Percentiles rank a stretch among this genome's conserved stretches.
phyloP scores from a whole-genome alignment of 2,329 filamentous ascomycete genomes.

The Pseudogymnoascus sp. region DNA sequence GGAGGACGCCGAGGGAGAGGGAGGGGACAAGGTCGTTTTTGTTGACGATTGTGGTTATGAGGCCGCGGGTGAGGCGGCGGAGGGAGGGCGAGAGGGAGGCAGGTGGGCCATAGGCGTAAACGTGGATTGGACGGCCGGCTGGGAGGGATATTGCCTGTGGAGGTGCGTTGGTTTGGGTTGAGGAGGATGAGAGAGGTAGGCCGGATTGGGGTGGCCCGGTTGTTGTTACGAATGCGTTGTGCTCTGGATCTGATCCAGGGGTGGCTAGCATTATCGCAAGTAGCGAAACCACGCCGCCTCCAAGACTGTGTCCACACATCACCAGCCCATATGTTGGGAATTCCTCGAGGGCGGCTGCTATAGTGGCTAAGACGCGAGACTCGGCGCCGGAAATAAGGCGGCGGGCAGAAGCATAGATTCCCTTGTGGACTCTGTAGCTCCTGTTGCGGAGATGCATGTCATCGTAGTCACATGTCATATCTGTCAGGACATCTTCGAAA shows the following conservation, averaged over 20 bases:
- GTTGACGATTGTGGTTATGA: constrained; percentile 68
- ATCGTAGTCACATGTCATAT: constrained; percentile 50
- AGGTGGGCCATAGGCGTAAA: constrained; percentile 70
- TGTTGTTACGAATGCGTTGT: constrained; percentile 43
- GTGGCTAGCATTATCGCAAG: constrained; percentile 46
- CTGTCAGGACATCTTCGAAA: constrained; percentile 48
- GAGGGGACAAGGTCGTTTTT: constrained; percentile 66
- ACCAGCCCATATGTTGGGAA: constrained; percentile 48
- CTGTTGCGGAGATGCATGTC: constrained; percentile 39
- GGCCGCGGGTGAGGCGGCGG: constrained; percentile 58
- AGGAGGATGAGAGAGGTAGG: constrained; percentile 41
- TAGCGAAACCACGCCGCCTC: constrained; percentile 45
- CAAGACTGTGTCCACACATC: constrained; percentile 46
- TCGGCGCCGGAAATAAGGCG: constrained; percentile 41
- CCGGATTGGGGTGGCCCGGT: constrained; percentile 42
- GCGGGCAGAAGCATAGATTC: constrained; percentile 45
- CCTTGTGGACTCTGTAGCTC: constrained; percentile 46
- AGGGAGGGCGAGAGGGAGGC: constrained; percentile 63
- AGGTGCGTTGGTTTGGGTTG: constrained; percentile 27
- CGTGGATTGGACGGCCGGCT: constrained; percentile 61
- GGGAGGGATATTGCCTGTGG: constrained; percentile 45
- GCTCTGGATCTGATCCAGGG: constrained; percentile 36
- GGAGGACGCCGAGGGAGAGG: constrained; percentile 63
- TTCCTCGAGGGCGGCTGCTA: constrained; percentile 43
- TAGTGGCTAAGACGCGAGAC: constrained; percentile 42